phyloP scores from a whole-genome alignment of 1,284 basidiomycete genomes.

The Caloboletus firmus region DNA sequence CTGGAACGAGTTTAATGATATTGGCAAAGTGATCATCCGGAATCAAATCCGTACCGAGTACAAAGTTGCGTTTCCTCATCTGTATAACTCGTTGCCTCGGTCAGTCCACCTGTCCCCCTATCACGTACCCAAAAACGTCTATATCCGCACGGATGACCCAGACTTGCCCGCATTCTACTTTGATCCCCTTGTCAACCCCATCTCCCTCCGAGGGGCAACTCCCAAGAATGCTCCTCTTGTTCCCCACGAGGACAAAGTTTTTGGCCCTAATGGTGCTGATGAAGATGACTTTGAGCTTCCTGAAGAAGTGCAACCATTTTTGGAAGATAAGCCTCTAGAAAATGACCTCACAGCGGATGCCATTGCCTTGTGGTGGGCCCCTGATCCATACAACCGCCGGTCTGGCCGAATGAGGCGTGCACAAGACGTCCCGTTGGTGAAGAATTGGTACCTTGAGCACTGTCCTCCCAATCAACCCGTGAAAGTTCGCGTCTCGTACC shows the following conservation, averaged over 20 bases:
- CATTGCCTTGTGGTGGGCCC: constrained; percentile 98
- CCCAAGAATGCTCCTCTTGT: constrained; percentile 83
- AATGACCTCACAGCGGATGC: constrained; percentile 95
- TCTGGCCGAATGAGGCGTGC: constrained; percentile 92
- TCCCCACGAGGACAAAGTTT: constrained; percentile 89
- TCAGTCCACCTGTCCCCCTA: constrained; percentile 92
- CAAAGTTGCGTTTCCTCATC: constrained; percentile 98
- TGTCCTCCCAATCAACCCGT: constrained; percentile 96
- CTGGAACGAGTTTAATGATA: constrained; percentile 99
- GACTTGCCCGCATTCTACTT: constrained; percentile 99
- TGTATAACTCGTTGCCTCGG: constrained; percentile 98
- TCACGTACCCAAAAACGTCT: constrained; percentile 95
- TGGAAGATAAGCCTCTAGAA: constrained; percentile 80
- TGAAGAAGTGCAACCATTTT: constrained; percentile 80
- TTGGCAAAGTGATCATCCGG: constrained; percentile 99
- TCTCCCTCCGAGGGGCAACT: constrained; percentile 83
- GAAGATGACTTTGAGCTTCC: constrained; percentile 90
- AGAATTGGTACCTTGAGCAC: constrained; percentile 98
- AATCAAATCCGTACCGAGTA: constrained; percentile 99
- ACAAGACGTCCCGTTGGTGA: constrained; percentile 94
- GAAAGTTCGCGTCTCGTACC: constrained; percentile 98
- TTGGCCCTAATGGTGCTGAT: constrained; percentile 82
- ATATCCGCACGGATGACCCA: constrained; percentile 98
- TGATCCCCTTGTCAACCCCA: constrained; percentile 96
- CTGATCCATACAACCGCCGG: constrained; percentile 92